Evolutionary conservation across 176 grass and related monocot species (phyloP), one percentile per base, ranked within the genome.

Genomic region (Cocos nucifera): DNA sequence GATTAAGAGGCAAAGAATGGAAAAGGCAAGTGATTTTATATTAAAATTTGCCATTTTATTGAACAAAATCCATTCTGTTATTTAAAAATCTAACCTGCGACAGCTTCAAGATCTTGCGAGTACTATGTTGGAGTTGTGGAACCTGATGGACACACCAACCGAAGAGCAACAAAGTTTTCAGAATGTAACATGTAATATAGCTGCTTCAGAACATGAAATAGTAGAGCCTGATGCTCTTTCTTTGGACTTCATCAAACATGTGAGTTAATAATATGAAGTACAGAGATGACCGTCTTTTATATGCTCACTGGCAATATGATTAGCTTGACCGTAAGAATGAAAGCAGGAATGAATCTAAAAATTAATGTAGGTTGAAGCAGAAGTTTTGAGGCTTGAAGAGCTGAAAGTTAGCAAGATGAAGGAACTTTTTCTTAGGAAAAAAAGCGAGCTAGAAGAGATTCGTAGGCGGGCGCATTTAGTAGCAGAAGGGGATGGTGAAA

Each of bases 201-300:
- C 93, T 19, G 87, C 93, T 10, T 92, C 87, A 12, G 87, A 97
- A 62, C 76, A 91, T 59, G 87, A 97, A 78, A 88, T 97, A 64
- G 86, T 69, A 8, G 79, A 74, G 51, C 78, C 84, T 2, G 52
- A 63, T 71, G 74, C 84, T 52, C 84, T 97, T 3, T 97, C 87
- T 16, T 20, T 82, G 49, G 73, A 25, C 35, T 73, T 75, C 69
- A 87, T 92, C 19, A 57, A 69, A 20, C 50, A 67, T 28, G 92
- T 95, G 18, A 56, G 77, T 57, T 15, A 19, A 2, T 1, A 66
- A 50, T 59, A 0, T 44, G 9, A 44, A 44, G 35, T 14, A 44
- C 2, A 12, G 9, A 44, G 9, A 44, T 44, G 8, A 14, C 6
- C 35, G 3, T 44, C 35, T 44, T 44, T 44, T 14, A 14, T 44